These are phyloP conservation scores for Trypanosoma grayi DNA, from an alignment of 208 protist species.

Conservation along the genomic window DNA sequence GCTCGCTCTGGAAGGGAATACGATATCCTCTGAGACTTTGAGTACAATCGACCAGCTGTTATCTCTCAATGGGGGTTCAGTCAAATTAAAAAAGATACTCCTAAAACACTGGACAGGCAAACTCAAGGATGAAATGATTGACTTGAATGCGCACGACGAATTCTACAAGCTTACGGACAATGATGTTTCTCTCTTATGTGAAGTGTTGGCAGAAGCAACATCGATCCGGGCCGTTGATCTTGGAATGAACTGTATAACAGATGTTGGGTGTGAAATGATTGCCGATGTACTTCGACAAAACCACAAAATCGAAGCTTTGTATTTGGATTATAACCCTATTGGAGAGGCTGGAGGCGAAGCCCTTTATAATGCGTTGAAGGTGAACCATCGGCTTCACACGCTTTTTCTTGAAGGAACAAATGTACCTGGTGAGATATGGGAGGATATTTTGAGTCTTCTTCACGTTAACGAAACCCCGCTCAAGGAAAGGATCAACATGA, in stretches of 20 bases:
- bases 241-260: slow-evolving; percentile 69
- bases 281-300: slow-evolving; percentile 79
- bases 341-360: slow-evolving; percentile 62
- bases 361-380: slow-evolving; percentile 70
- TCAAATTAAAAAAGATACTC: slow-evolving; percentile 63
- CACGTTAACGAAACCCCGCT: slow-evolving; percentile 78
- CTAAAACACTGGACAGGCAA: slow-evolving; percentile 42
- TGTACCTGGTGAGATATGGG: slow-evolving; percentile 55
- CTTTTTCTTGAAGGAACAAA: slow-evolving; percentile 54
- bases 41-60: slow-evolving; percentile 60
- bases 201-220: slow-evolving; percentile 38
- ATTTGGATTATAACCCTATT: slow-evolving; percentile 76
- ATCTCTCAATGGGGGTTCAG: slow-evolving; percentile 65
- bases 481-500: slow-evolving; percentile 52
- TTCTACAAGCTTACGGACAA: slow-evolving; percentile 61
- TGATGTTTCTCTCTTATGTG: slow-evolving; percentile 59
- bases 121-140: slow-evolving; percentile 37
- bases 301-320: slow-evolving; percentile 65
- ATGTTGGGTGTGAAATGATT: slow-evolving; percentile 66
- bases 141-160: slow-evolving; percentile 57
- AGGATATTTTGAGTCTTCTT: slow-evolving; percentile 73
- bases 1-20: slow-evolving; percentile 54
- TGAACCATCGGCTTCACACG: slow-evolving; percentile 73
- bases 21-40: slow-evolving; percentile 34
- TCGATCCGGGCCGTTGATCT: slow-evolving; percentile 64